A percentile compares a stretch with the other conserved stretches of the same genome.
These are phyloP conservation scores for Stephanodiscus triporus DNA, from an alignment of 108 stramenopile genomes.

Conservation along the genomic window DNA sequence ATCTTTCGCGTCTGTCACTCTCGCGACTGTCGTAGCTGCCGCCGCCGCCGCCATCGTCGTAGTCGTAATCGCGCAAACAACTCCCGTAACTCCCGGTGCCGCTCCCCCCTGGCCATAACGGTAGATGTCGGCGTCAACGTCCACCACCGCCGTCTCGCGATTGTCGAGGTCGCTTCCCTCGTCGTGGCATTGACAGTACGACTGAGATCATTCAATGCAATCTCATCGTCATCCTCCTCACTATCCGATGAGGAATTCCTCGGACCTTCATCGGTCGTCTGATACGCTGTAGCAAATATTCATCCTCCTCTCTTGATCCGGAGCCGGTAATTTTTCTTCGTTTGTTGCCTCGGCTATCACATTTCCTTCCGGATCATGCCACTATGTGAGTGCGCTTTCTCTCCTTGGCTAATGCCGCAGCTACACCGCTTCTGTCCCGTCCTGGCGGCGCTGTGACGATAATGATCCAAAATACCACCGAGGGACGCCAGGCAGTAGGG, in stretches of 20 bases:
- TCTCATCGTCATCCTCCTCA: conserved; percentile 38
- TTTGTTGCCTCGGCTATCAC: not conserved
- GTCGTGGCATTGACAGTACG: conserved; percentile 5
- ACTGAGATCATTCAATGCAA: conserved; percentile 9
- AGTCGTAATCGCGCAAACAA: not conserved
- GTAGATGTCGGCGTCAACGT: conserved; percentile 2
- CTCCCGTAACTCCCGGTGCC: conserved; percentile 1
- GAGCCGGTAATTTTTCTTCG: conserved; percentile 5
- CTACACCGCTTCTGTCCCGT: conserved; percentile 35
- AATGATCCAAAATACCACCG: too few species aligned
- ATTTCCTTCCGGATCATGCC: not conserved
- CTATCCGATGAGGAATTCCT: conserved; percentile 1
- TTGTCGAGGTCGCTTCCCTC: not conserved
- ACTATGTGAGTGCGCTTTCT: too few species aligned
- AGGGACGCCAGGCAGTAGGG: too few species aligned
- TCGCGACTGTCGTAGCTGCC: not conserved
- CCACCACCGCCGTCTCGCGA: conserved; percentile 4
- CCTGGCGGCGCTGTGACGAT: too few species aligned
- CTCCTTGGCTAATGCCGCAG: conserved; percentile 29
- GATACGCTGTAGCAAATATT: conserved; percentile 59
- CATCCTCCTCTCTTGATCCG: conserved; percentile 26
- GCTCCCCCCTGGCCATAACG: too few species aligned
- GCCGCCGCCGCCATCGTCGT: not conserved
- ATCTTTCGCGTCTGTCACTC: conserved; percentile 4
- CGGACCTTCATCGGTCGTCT: conserved; percentile 51